Evolutionary conservation across 2,329 filamentous ascomycete species (phyloP), one percentile per base, ranked within the genome.

Genomic region (Aquanectria penicillioides): DNA sequence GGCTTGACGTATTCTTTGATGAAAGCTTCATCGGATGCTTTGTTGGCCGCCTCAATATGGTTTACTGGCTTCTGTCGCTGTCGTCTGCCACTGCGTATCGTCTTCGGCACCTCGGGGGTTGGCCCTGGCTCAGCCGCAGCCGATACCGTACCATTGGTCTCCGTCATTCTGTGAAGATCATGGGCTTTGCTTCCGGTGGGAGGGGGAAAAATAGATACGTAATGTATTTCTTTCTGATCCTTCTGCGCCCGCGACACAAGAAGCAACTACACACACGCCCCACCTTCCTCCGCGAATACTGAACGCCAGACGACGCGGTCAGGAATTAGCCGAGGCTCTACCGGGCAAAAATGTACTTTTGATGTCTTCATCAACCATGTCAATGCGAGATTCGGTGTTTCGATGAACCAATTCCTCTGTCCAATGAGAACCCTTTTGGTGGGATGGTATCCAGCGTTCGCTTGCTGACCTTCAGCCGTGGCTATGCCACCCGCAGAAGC

Each of bases 1-100:
- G 79, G 77, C 31, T 75, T 73, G 8, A 87, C 58, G 62, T 86
- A 83, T 12, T 81, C 73, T 18, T 69, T 62, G 13, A 83, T 65
- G 64, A 88, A 88, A 0, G 78, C 75, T 0, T 78, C 74, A 47
- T 86, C 78, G 1, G 71, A 68, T 60, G 81, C 81, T 20, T 65
- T 65, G 59, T 86, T 86, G 15, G 80, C 84, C 22, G 65, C 63
- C 20, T 84, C 80, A 31, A 88, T 80, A 1, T 76, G 74, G 46
- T 74, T 73, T 25, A 60, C 63, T 7, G 36, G 56, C 41, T 52
- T 58, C 31, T 57, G 57, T 40, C 61, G 65, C 41, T 55, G 61
- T 28, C 55, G 60, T 62, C 55, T 60, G 23, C 47, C 55, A 23
- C 56, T 46, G 6, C 57, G 56, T 43, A 50, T 62, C 26, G 38